Evolutionary conservation across 768 basidiomycete genomes (phyloP), one percentile per base, ranked within the genome.

Genomic region (Ramaria rubella): DNA sequence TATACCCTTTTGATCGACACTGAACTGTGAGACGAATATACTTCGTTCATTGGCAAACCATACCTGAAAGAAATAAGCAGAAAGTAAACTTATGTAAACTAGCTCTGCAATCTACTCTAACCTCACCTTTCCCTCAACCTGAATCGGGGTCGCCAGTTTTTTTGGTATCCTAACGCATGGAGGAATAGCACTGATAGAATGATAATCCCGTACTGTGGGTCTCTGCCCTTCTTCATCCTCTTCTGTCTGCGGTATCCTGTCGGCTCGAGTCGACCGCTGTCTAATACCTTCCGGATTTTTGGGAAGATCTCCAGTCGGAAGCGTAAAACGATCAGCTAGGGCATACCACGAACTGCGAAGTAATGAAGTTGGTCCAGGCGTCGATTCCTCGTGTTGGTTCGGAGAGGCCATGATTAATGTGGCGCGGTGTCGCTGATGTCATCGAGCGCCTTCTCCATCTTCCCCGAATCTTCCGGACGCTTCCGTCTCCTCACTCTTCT

Each of bases 41-140:
- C 90, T 93, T 66, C 91, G 75, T 70, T 97, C 94, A 65, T 96
- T 96, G 8, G 94, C 93, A 68, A 97, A 95, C 94, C 94, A 97
- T 48, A 97, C 94, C 55, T 56, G 9, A 15, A 27, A 26, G 33
- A 15, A 31, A n/a, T 29, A 7, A 14, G 17, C 48, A n/a, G 15
- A 31, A 7, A 14, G 17, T 56, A n/a, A n/a, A 31, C 24, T 34
- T n/a, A 11, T 21, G 27, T 55, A 33, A 12, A 8, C n/a, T 4
- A 46, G 26, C 9, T 3, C 5, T 27, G 6, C 24, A 56, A 48
- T 15, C 6, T 7, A n/a, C n/a, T n/a, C 15, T 30, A n/a, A 26
- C 15, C 12, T 19, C 30, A 56, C 55, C 65, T 97, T 97, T 21
- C 83, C 85, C 67, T 97, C 94, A 17, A 97, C 92, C 60, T 84